Evolutionary conservation across 2,329 filamentous ascomycete species (phyloP), one percentile per base, ranked within the genome.

Genomic region (Ustilaginoidea virens): DNA sequence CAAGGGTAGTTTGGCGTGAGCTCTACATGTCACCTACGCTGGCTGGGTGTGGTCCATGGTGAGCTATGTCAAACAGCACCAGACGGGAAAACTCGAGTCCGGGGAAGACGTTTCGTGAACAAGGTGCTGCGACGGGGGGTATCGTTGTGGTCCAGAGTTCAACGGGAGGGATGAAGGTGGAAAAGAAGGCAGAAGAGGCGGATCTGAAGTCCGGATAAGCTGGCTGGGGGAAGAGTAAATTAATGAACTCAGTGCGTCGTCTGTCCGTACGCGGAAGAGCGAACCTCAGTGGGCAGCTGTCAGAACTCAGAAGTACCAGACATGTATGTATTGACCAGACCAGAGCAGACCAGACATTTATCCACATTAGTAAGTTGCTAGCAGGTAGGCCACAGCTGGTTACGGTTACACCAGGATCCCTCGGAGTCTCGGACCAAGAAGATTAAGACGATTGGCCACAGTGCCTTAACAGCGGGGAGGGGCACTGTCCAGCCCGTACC

Each of bases 1-100:
- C 19, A 23, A 11, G 11, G 19, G 19, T 11, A 20, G 7, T 20
- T 20, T 7, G 7, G 19, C 19, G 19, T 7, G 19, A 20, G 19
- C 19, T 20, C 7, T 20, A 7, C 11, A 20, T 20, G 22, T 7
- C 25, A 37, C 36, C 15, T 35, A 38, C 38, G 31, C 24, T 30
- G 27, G 31, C 17, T 35, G 32, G 21, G 17, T 28, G 16, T 31
- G 25, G 10, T 40, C 38, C 38, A 40, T 40, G 33, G 25, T 30
- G 24, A 25, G 29, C 21, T 29, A 18, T 34, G 28, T 27, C 36
- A 30, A 30, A 28, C 30, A 23, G 30, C 36, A 33, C 31, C 20
- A 30, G 28, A 28, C 28, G 23, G 31, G 16, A 13, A 28, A 17
- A 19, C 5, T 32, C 9, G 25, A 28, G 16, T 19, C 12, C 12